Percentiles rank a stretch among this genome's conserved stretches.
These are phyloP conservation scores for Staphylotrichum longicolle DNA, from an alignment of 495 filamentous ascomycete species.

Conservation along the genomic window DNA sequence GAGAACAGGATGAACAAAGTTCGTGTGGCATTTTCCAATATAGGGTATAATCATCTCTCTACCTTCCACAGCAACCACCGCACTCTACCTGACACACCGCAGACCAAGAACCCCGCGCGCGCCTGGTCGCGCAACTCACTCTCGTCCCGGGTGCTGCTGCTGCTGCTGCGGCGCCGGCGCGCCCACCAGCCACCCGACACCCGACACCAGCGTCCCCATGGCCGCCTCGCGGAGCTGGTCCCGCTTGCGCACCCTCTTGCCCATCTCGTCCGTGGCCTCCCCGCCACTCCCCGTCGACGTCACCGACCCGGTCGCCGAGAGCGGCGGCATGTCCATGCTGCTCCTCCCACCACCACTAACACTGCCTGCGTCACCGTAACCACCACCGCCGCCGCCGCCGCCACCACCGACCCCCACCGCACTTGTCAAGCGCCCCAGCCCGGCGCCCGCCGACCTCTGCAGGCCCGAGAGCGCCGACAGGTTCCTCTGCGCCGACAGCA, in stretches of 20 bases:
- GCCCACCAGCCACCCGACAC: slow-evolving; percentile 82
- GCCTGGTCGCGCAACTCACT: no score
- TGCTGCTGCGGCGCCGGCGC: slow-evolving; percentile 53
- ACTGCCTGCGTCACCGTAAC: neutral
- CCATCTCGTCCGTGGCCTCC: slow-evolving; percentile 30
- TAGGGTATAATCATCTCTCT: neutral
- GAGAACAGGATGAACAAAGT: no score
- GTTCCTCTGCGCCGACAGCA: slow-evolving; percentile 64
- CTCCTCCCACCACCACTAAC: slow-evolving; percentile 16
- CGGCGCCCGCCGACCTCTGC: slow-evolving; percentile 31
- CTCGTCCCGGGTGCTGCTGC: neutral
- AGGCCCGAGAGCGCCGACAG: slow-evolving; percentile 48
- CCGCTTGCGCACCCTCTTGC: slow-evolving; percentile 65
- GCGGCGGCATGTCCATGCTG: slow-evolving; percentile 17
- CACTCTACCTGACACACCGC: neutral
- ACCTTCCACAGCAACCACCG: neutral
- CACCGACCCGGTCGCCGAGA: neutral
- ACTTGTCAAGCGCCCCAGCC: neutral
- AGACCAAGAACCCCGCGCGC: no score
- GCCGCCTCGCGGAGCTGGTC: slow-evolving; percentile 79
- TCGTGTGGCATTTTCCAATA: neutral
- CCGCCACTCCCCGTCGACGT: slow-evolving; percentile 15
- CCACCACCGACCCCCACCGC: slow-evolving; percentile 1
- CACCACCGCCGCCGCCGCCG: neutral
- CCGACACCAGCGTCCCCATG: slow-evolving; percentile 68